Evolutionary conservation across 2,329 filamentous ascomycete species (phyloP).

Genomic region (Phialophora macrospora): DNA sequence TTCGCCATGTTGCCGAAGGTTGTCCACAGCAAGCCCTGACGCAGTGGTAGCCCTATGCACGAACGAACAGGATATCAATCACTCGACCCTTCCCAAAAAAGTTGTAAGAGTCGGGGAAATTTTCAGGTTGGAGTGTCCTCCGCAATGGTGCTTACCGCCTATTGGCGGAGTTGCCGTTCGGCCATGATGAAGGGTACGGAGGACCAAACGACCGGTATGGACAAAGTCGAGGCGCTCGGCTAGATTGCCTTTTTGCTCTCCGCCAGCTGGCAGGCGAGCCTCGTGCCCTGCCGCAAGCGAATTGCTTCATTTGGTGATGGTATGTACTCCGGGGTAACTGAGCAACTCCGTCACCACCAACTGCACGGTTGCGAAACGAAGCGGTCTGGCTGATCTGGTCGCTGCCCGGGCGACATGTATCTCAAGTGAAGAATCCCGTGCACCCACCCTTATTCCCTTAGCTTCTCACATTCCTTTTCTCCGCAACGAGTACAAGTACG

Average conservation of each 20-base stretch:
- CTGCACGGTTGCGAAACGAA: neutral
- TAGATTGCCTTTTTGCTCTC: no score
- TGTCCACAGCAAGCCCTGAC: neutral
- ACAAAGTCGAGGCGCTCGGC: no score
- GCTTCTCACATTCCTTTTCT: neutral
- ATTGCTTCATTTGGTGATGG: neutral
- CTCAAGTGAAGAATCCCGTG: neutral
- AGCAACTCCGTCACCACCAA: neutral
- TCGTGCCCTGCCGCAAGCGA: neutral
- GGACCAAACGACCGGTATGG: neutral
- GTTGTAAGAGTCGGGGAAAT: slow-evolving; percentile 6
- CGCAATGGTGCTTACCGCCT: neutral
- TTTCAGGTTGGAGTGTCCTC: slow-evolving; percentile 5
- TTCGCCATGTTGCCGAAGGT: slow-evolving; percentile 51
- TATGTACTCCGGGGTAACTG: neutral
- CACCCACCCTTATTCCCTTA: neutral
- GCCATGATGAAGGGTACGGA: neutral
- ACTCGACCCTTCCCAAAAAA: neutral
- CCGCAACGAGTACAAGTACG: neutral
- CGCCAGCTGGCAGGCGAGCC: no score
- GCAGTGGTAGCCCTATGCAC: neutral
- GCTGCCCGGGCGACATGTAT: neutral
- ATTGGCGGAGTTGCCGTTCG: slow-evolving; percentile 2
- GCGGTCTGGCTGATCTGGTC: neutral
- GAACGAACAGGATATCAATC: neutral